Percentiles rank a stretch among this genome's conserved stretches.
Conservation (phyloP, 306 rosid genomes). For the Malus sylvestris region DNA sequence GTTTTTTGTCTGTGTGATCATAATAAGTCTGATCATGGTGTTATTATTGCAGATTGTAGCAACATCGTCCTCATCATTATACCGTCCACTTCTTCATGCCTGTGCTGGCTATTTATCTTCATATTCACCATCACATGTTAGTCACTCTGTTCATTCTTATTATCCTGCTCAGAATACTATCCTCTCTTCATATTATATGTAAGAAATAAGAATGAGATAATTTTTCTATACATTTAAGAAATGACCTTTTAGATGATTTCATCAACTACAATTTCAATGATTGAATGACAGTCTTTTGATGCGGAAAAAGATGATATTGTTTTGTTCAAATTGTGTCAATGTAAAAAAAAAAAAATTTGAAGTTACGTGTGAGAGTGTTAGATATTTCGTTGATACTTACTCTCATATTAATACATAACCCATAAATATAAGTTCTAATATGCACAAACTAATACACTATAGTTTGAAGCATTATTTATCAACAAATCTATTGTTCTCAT, state of each 20-base stretch:
- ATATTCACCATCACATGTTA: conserved; percentile 80
- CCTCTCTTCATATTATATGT: neutral
- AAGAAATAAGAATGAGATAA: neutral
- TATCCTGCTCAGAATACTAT: neutral
- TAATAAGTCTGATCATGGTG: conserved; percentile 20
- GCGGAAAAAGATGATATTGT: neutral
- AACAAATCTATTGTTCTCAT: conserved; percentile 13
- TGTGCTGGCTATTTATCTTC: conserved; percentile 90
- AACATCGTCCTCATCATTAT: conserved; percentile 53
- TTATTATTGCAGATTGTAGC: conserved; percentile 62
- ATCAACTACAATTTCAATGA: neutral
- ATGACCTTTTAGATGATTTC: neutral
- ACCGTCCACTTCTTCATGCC: conserved; percentile 69
- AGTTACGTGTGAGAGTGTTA: neutral
- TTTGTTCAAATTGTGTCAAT: neutral
- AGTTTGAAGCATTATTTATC: neutral
- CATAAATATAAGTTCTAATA: neutral
- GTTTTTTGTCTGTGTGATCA: neutral
- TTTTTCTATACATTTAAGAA: neutral
- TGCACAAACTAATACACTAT: neutral
- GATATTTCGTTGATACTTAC: neutral
- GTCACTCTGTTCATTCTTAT: conserved; percentile 27
- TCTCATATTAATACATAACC: neutral
- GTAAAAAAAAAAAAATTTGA: neutral
- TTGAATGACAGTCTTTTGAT: neutral